Percentiles rank a stretch among this genome's conserved stretches.
Evolutionary conservation across 805 yeast genomes (phyloP).

Genomic region (Blastobotrys peoriensis): DNA sequence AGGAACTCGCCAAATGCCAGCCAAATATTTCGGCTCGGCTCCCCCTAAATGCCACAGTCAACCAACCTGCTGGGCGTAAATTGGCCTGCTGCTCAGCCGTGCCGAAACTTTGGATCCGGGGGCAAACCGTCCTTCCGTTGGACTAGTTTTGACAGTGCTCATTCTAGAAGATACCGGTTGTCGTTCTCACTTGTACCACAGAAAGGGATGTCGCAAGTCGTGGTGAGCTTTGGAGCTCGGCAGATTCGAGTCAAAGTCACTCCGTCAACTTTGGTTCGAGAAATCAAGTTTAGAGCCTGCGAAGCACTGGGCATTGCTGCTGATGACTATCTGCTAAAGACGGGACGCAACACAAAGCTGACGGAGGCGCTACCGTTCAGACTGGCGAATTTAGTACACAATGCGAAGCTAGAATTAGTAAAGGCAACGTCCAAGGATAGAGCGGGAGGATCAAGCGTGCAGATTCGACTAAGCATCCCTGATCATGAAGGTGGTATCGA

Average conservation of each 20-base stretch:
- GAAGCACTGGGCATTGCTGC: conserved; percentile 11
- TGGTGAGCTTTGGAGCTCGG: conserved; percentile 12
- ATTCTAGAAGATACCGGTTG: no score
- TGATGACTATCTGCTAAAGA: conserved; percentile 15
- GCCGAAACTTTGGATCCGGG: no score
- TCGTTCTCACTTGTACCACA: no score
- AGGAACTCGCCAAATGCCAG: no score
- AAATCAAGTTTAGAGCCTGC: conserved; percentile 20
- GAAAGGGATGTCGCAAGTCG: conserved; percentile 12
- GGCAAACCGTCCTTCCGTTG: no score
- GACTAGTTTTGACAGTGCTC: no score
- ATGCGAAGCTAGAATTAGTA: conserved; percentile 21
- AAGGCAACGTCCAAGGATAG: conserved; percentile 2
- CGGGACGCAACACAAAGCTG: conserved; percentile 10
- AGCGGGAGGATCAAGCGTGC: conserved; percentile 12
- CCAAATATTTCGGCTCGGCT: no score
- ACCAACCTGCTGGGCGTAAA: no score
- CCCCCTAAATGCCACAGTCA: no score
- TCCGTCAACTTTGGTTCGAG: conserved; percentile 17
- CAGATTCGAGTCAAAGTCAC: conserved; percentile 16
- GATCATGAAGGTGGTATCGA: conserved; percentile 4
- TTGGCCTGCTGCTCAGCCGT: no score
- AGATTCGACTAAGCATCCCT: conserved; percentile 8
- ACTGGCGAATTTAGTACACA: conserved; percentile 18
- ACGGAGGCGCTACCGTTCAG: conserved; percentile 16